Percentiles rank a stretch among this genome's conserved stretches.
phyloP scores from a whole-genome alignment of 106 monocot species.

The Dendrobium chrysotoxum region DNA sequence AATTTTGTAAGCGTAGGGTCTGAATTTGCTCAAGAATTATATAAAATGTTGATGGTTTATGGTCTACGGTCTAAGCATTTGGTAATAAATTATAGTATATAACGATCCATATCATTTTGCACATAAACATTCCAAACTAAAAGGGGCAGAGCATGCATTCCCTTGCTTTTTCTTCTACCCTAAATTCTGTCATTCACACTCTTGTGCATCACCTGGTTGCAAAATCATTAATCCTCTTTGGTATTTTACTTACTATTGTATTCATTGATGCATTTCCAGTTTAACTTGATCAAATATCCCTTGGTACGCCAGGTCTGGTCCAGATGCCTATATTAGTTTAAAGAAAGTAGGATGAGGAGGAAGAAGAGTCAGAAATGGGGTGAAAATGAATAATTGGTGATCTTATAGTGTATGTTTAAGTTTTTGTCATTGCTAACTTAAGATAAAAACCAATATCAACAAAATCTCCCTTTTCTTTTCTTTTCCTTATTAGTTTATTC shows the following conservation, averaged over 20 bases:
- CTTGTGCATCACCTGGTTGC: not conserved
- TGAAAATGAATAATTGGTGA: not conserved
- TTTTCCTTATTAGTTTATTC: not conserved
- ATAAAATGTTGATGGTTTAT: too few species aligned
- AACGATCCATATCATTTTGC: not conserved
- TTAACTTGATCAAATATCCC: not conserved
- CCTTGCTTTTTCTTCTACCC: not conserved
- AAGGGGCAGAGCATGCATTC: not conserved
- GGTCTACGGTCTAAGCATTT: not conserved
- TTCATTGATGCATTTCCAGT: not conserved
- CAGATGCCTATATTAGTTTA: not conserved
- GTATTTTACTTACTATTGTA: not conserved
- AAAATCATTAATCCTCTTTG: not conserved
- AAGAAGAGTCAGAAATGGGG: not conserved
- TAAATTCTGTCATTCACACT: not conserved
- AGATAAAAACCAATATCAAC: not conserved
- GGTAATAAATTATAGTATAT: not conserved
- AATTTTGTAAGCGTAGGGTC: too few species aligned
- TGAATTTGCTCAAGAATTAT: too few species aligned
- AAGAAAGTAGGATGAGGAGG: not conserved
- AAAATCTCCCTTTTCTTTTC: not conserved
- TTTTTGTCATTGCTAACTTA: not conserved
- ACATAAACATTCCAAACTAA: not conserved
- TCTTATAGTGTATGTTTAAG: not conserved
- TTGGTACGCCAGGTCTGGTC: not conserved